Conservation (phyloP, 129 eudicot genomes). For the Helianthus annuus region DNA sequence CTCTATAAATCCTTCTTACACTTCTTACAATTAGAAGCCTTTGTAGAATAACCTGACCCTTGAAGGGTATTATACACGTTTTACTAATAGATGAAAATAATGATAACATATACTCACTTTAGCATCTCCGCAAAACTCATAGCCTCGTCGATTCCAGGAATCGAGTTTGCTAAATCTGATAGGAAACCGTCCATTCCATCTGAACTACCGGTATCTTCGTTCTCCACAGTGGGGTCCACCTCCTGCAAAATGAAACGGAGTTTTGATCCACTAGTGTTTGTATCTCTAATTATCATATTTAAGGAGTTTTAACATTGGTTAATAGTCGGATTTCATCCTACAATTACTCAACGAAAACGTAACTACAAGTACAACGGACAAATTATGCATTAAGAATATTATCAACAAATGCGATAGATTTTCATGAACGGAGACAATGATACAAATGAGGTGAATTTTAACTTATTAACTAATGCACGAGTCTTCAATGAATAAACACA, state of each 20-base stretch:
- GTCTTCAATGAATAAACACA: not conserved
- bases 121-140: conserved; percentile 99
- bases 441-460: not conserved
- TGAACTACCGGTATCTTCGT: conserved; percentile 52
- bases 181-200: conserved; percentile 79
- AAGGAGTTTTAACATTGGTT: not conserved
- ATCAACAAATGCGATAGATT: not conserved
- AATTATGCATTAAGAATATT: not conserved
- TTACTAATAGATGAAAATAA: conserved; percentile 3
- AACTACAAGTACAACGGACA: not conserved
- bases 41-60: too few relatives aligned
- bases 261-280: not conserved
- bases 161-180: conserved; percentile 88
- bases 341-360: not conserved
- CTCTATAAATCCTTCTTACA: too few relatives aligned
- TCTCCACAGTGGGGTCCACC: conserved; percentile 95
- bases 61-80: conserved; percentile 10
- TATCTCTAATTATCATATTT: not conserved
- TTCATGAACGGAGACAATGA: not conserved
- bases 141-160: conserved; percentile 98
- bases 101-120: conserved; percentile 50
- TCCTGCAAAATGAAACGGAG: conserved; percentile 47
- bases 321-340: not conserved
- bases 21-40: too few relatives aligned
- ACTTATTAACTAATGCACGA: not conserved